Conservation (phyloP, 306 rosid species). For the Fragaria nilgerrensis region DNA sequence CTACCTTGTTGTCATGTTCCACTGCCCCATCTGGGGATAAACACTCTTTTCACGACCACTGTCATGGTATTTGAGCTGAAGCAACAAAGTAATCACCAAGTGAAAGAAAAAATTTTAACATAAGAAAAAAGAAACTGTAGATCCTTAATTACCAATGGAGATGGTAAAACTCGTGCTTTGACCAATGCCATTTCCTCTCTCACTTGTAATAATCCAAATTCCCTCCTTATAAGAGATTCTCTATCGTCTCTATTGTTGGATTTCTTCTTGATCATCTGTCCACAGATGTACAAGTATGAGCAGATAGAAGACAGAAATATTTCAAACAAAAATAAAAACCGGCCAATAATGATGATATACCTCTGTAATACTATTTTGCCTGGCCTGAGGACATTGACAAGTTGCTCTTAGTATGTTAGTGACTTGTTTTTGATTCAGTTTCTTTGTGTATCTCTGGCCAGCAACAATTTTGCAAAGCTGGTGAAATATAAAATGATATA, state of each 20-base stretch:
- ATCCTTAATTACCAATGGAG: constrained; percentile 50
- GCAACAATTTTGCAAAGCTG: constrained; percentile 58
- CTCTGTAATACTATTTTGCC: constrained; percentile 33
- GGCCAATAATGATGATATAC: constrained; percentile 15
- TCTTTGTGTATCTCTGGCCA: constrained; percentile 69
- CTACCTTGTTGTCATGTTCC: constrained; percentile 91
- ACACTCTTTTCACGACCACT: constrained; percentile 41
- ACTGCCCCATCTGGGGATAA: constrained; percentile 68
- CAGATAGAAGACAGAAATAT: not conserved
- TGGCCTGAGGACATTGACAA: constrained; percentile 50
- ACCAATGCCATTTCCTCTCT: constrained; percentile 19
- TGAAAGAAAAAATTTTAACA: not conserved
- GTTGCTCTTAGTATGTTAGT: constrained; percentile 52
- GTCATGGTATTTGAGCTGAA: constrained; percentile 61
- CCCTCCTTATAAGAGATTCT: not conserved
- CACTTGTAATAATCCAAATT: constrained; percentile 59
- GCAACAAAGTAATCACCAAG: not conserved
- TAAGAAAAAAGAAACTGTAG: not conserved
- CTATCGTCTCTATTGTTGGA: not conserved
- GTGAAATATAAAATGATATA: not conserved
- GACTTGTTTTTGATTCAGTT: constrained; percentile 58
- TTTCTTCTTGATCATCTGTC: not conserved
- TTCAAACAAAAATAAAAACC: not conserved
- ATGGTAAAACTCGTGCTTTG: constrained; percentile 65
- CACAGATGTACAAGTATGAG: not conserved